Conservation (phyloP, 2,329 filamentous ascomycete species). For the Trichoderma arundinaceum region DNA sequence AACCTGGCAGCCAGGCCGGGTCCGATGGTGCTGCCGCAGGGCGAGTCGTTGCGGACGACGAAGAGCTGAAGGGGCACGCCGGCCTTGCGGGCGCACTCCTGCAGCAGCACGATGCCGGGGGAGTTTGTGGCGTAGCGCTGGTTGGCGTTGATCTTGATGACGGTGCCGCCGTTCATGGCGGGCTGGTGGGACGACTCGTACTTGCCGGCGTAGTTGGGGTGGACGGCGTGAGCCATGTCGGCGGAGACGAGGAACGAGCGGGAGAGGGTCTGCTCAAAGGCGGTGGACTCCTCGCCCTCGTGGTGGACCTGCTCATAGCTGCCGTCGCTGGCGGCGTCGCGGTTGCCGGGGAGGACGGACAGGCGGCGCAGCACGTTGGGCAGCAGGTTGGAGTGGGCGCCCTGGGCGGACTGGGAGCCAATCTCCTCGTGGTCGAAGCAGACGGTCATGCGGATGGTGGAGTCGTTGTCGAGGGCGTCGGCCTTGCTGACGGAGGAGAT, state of each 20-base stretch:
- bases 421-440: slow-evolving; percentile 99
- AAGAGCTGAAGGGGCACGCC: slow-evolving; percentile 92
- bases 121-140: slow-evolving; percentile 96
- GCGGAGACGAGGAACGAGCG: slow-evolving; percentile 93
- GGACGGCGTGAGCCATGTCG: slow-evolving; percentile 96
- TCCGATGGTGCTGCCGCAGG: slow-evolving; percentile 94
- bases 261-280: slow-evolving; percentile 90
- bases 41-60: slow-evolving; percentile 93
- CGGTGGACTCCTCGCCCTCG: slow-evolving; percentile 71
- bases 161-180: slow-evolving; percentile 93
- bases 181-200: slow-evolving; percentile 91
- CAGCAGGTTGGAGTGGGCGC: slow-evolving; percentile 89
- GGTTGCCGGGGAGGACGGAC: slow-evolving; percentile 73
- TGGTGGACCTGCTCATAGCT: slow-evolving; percentile 62
- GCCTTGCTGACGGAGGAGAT: slow-evolving; percentile 75
- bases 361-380: slow-evolving; percentile 86
- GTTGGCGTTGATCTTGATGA: slow-evolving; percentile 98
- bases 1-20: slow-evolving; percentile 92
- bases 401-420: slow-evolving; percentile 88
- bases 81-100: slow-evolving; percentile 77
- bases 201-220: slow-evolving; percentile 92
- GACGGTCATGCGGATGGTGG: slow-evolving; percentile 85
- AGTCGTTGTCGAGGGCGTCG: slow-evolving; percentile 73
- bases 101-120: slow-evolving; percentile 88
- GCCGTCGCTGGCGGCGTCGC: slow-evolving; percentile 69